phyloP scores from a whole-genome alignment of 495 filamentous ascomycete genomes.

The Xylona heveae region DNA sequence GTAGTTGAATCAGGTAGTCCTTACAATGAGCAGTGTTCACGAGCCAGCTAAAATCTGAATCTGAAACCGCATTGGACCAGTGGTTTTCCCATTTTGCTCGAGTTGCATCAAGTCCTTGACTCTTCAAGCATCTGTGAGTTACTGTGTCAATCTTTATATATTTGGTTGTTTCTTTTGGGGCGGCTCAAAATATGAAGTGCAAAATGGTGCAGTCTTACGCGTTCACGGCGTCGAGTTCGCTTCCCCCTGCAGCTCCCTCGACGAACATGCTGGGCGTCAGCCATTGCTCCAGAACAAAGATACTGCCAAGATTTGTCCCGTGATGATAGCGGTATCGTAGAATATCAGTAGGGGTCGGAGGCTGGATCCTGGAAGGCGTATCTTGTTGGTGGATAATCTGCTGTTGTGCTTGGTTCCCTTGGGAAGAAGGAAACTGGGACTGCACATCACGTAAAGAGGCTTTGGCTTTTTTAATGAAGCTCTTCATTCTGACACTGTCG shows the following conservation, averaged over 20 bases:
- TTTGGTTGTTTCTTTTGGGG: too few species aligned
- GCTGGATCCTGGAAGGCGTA: slow-evolving; percentile 11
- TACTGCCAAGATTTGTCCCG: slow-evolving; percentile 30
- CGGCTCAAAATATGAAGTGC: too few species aligned
- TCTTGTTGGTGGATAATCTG: background rate
- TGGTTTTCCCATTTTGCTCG: slow-evolving; percentile 25
- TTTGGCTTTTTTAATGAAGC: slow-evolving; percentile 1
- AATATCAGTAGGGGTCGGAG: slow-evolving; percentile 21
- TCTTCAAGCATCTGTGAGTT: slow-evolving; percentile 13
- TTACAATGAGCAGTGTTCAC: slow-evolving; percentile 19
- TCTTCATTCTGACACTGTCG: too few species aligned
- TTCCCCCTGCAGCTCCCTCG: slow-evolving; percentile 11
- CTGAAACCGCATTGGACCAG: slow-evolving; percentile 23
- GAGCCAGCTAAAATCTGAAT: slow-evolving; percentile 25
- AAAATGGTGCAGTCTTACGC: slow-evolving; percentile 6
- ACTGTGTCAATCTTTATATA: too few species aligned
- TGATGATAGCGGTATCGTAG: slow-evolving; percentile 32
- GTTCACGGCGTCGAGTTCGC: slow-evolving; percentile 26
- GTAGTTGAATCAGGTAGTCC: background rate
- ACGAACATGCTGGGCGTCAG: slow-evolving; percentile 22
- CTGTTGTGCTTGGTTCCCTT: slow-evolving; percentile 12
- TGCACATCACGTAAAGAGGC: background rate
- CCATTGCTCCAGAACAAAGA: slow-evolving; percentile 36
- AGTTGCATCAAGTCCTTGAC: slow-evolving; percentile 22
- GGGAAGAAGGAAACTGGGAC: background rate